Evolutionary conservation across 352 stramenopile species (phyloP), one percentile per base, ranked within the genome.

Genomic region (Pilasporangium apinafurcum): DNA sequence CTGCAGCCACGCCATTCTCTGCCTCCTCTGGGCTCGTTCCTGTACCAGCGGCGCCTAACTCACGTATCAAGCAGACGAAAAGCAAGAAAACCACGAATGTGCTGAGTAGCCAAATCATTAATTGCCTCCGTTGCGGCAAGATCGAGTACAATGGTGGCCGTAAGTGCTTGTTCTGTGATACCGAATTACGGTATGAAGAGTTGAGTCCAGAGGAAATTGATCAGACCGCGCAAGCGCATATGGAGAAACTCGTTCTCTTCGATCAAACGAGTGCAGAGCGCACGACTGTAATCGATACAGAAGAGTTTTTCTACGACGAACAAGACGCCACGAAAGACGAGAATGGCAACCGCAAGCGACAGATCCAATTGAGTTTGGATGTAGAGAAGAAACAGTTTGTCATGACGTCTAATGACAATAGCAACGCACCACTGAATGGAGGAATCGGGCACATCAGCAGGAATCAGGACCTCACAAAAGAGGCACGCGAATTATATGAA

Each of bases 131-230:
- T 14, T 89, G 77, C 39, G 77, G 77, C 5, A 53, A 57, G 28
- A 81, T 89, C 48, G 77, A 89, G 60, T 57, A 66, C 53, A 85
- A 86, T 34, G 68, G 58, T 39, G 59, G 48, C 8, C 65, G 66
- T 13, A 49, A 57, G 38, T 89, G 77, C 45, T 45, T 25, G 9
- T 86, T 85, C 44, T 89, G 77, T 41, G 61, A 65, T 18, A 50
- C 57, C 2, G 68, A 83, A 46, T 53, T 89, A 24, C 63, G 43
- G 14, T 89, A 89, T 42, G 70, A 75, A 29, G 58, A 65, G 43
- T 34, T 72, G 5, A 59, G 62, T 6, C 52, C 68, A 16, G 48
- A 53, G n/a, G 43, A 48, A 9, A 50, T 68, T 24, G 67, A 74
- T 35, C 40, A 32, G 20, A 48, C 48, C 2, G 69, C 65, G 9